Evolutionary conservation across 2,329 filamentous ascomycete species (phyloP), one percentile per base, ranked within the genome.

Genomic region (Trichoderma lentiforme): DNA sequence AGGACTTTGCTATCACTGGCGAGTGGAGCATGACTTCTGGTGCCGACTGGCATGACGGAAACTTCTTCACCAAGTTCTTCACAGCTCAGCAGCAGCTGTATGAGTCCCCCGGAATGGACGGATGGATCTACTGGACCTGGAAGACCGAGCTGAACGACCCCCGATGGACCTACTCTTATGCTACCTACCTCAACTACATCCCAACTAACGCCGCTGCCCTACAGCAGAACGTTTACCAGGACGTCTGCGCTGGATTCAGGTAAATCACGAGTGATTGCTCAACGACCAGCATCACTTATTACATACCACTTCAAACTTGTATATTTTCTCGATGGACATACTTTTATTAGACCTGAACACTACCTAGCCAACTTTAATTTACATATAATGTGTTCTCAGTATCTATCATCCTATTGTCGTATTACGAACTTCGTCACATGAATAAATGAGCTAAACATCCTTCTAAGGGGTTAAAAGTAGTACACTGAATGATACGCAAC

Each of bases 81-180:
- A 85, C 85, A 1, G 87, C 87, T 1, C 88, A 90, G 80, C 82
- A 86, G 7, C 81, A 83, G 71, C 80, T 84, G 3, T 90, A 89
- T 72, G 88, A 90, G 79, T 83, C 82, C 73, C 75, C 76, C 0
- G 79, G 82, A 70, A 77, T 76, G 75, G 80, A 81, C n/a, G 87
- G 87, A 0, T 90, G 87, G 87, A 78, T 87, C 2, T 90, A 87
- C 76, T 90, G 88, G 88, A 83, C 83, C 1, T 90, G 88, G 88
- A 90, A 89, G 81, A 77, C 78, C 18, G 77, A 79, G 71, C 70
- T 79, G 15, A 76, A 77, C 8, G 78, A 79, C 67, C 78, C 78
- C 24, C 73, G 76, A n/a, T 79, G 78, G 78, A 78, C 77, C 8
- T 79, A 79, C 63, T 76, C 75, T 3, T 67, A 76, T 26, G 74